These are phyloP conservation scores for Lunasporangiospora selenospora DNA, from an alignment of 192 early-diverging fungal genomes.

Conservation along the genomic window DNA sequence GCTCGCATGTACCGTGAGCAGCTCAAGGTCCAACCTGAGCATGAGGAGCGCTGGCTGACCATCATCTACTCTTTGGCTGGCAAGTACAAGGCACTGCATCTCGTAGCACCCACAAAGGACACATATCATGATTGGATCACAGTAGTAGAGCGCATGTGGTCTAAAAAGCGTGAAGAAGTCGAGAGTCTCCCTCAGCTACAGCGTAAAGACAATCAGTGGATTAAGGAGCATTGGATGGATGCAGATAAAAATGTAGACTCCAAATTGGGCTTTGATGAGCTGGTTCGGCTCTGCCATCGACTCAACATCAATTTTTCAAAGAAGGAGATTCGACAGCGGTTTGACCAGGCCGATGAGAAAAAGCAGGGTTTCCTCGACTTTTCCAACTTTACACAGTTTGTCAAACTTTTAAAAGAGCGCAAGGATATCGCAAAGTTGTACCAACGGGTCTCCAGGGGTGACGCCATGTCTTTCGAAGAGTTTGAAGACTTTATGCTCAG, in stretches of 20 bases:
- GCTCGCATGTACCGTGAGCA: slow-evolving; percentile 49
- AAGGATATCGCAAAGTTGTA: slow-evolving; percentile 67
- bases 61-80: slow-evolving; percentile 50
- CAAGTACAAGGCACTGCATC: slow-evolving; percentile 54
- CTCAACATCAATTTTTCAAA: slow-evolving; percentile 74
- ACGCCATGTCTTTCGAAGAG: slow-evolving; percentile 55
- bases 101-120: slow-evolving; percentile 46
- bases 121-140: slow-evolving; percentile 49
- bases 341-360: slow-evolving; percentile 64
- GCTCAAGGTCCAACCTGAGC: slow-evolving; percentile 35
- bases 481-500: slow-evolving; percentile 61
- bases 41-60: slow-evolving; percentile 51
- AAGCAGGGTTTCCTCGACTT: slow-evolving; percentile 60
- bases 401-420: slow-evolving; percentile 64
- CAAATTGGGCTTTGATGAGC: slow-evolving; percentile 49
- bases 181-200: slow-evolving; percentile 48
- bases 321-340: slow-evolving; percentile 63
- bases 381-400: slow-evolving; percentile 65
- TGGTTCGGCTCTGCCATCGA: slow-evolving; percentile 50
- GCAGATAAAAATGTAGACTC: slow-evolving; percentile 53
- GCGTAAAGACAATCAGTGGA: slow-evolving; percentile 48
- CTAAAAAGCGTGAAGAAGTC: slow-evolving; percentile 42
- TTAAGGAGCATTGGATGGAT: slow-evolving; percentile 53
- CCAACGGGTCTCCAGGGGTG: slow-evolving; percentile 38
- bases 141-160: slow-evolving; percentile 47